These are phyloP conservation scores for Elsinoe arachidis DNA, from an alignment of 2,329 filamentous ascomycete species.

Conservation along the genomic window DNA sequence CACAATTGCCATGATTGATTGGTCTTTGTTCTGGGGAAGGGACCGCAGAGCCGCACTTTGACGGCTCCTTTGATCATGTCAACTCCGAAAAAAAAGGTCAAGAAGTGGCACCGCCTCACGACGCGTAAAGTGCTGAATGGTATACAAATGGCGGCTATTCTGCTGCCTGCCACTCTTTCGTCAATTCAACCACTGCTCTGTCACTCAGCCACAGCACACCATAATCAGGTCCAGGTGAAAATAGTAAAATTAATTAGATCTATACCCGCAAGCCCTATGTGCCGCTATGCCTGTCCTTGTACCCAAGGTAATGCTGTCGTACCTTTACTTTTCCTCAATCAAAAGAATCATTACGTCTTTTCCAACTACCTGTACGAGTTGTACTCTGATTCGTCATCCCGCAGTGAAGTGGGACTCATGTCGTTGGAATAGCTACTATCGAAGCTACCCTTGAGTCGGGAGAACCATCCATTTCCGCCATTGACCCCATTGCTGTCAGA, in stretches of 20 bases:
- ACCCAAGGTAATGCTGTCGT: background rate
- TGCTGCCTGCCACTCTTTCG: background rate
- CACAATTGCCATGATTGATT: background rate
- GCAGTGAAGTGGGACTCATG: slow-evolving; percentile 1
- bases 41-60: slow-evolving; percentile 7
- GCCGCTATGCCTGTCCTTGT: background rate
- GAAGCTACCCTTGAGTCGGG: slow-evolving; percentile 16
- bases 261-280: background rate
- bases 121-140: background rate
- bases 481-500: background rate
- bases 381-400: slow-evolving; percentile 15
- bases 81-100: too few relatives aligned
- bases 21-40: background rate
- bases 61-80: background rate
- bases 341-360: background rate
- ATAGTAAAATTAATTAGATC: background rate
- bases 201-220: background rate
- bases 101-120: background rate
- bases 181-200: background rate
- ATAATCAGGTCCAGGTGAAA: background rate
- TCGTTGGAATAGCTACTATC: slow-evolving; percentile 13
- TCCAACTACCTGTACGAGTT: slow-evolving; percentile 14
- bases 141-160: background rate
- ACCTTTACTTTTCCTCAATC: background rate
- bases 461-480: slow-evolving; percentile 16